Percentiles rank a stretch among this genome's conserved stretches.
phyloP scores from a whole-genome alignment of 129 eudicot species.

The Arctium minus region DNA sequence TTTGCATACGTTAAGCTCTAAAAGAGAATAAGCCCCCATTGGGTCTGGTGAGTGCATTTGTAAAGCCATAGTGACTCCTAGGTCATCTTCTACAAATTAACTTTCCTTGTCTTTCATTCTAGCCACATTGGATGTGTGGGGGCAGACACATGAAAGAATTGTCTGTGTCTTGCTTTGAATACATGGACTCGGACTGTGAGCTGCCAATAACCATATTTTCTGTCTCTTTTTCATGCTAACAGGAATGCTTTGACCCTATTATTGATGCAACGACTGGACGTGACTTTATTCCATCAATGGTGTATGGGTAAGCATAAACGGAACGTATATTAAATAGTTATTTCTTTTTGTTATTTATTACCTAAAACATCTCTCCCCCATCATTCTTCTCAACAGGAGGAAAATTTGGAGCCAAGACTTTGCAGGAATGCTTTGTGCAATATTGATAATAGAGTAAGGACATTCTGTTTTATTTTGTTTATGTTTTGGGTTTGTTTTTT shows the following conservation, averaged over 20 bases:
- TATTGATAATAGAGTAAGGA: conserved; percentile 79
- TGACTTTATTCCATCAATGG: conserved; percentile 89
- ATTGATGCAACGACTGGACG: conserved; percentile 76
- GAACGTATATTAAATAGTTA: background rate
- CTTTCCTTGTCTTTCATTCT: background rate
- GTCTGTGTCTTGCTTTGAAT: background rate
- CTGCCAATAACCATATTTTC: background rate
- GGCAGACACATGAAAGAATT: too few relatives aligned
- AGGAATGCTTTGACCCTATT: conserved; percentile 91
- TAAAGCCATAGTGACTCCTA: background rate
- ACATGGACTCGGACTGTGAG: background rate
- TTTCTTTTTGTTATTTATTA: background rate
- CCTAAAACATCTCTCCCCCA: background rate
- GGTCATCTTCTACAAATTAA: background rate
- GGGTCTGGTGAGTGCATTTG: background rate
- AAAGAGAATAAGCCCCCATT: background rate
- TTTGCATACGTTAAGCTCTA: background rate
- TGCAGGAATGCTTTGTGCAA: conserved; percentile 87
- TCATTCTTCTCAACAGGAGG: conserved; percentile 42
- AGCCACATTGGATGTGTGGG: background rate
- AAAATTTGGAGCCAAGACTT: conserved; percentile 85
- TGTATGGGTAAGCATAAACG: conserved; percentile 68
- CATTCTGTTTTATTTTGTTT: background rate
- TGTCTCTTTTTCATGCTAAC: conserved; percentile 9
- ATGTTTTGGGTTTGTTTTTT: background rate